Conservation (phyloP, 192 early-diverging fungal species). For the Entomortierella parvispora region DNA sequence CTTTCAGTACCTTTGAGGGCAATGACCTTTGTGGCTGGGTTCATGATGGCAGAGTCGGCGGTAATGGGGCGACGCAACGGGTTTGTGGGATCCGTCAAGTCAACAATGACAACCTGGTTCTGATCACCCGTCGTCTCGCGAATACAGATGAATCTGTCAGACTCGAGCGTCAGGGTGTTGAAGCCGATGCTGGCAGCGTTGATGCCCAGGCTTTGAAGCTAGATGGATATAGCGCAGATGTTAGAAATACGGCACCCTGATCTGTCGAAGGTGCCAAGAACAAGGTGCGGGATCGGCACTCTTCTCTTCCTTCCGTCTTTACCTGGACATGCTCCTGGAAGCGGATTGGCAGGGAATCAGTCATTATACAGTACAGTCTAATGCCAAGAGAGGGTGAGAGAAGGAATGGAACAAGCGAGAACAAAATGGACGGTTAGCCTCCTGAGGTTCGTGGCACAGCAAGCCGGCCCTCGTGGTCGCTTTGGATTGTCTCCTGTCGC, state of each 20-base stretch:
- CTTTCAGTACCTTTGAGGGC: conserved; percentile 88
- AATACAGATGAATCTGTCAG: conserved; percentile 97
- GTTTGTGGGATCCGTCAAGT: conserved; percentile 86
- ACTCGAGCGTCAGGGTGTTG: conserved; percentile 97
- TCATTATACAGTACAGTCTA: conserved; percentile 58
- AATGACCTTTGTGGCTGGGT: conserved; percentile 92
- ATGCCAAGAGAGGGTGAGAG: neutral
- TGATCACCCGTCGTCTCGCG: conserved; percentile 76
- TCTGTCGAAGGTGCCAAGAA: neutral
- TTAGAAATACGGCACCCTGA: neutral
- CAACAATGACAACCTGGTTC: conserved; percentile 95
- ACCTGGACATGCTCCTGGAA: conserved; percentile 99
- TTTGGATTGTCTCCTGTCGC: too few relatives aligned
- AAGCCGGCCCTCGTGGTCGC: too few relatives aligned
- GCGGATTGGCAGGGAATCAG: conserved; percentile 87
- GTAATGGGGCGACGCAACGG: conserved; percentile 92
- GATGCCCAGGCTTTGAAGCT: conserved; percentile 93
- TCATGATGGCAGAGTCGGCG: conserved; percentile 99
- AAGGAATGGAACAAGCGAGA: too few relatives aligned
- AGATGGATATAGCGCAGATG: conserved; percentile 8
- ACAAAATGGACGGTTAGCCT: too few relatives aligned
- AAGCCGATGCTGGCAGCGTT: conserved; percentile 95
- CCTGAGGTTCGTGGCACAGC: too few relatives aligned
- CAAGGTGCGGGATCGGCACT: neutral
- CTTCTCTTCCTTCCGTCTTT: conserved; percentile 10